A percentile compares a stretch with the other conserved stretches of the same genome.
Conservation (phyloP, 306 rosid species). For the Herpetospermum pedunculosum region DNA sequence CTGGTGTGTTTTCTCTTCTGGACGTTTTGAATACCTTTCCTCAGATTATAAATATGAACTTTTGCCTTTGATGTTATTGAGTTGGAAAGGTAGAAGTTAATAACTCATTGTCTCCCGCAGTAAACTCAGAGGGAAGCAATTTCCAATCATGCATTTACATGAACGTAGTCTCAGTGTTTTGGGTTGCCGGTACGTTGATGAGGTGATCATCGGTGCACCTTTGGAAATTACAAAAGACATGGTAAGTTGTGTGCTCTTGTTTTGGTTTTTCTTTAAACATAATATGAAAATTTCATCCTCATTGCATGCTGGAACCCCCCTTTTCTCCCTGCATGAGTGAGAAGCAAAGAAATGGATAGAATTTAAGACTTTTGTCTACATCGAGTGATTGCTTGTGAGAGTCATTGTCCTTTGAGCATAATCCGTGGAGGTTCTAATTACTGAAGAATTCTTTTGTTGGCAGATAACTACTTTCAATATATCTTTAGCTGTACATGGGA, state of each 20-base stretch:
- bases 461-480: conserved; percentile 95
- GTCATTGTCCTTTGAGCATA: not conserved
- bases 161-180: conserved; percentile 96
- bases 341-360: not conserved
- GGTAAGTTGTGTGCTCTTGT: conserved; percentile 36
- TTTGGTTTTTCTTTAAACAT: not conserved
- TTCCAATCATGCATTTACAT: conserved; percentile 87
- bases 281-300: not conserved
- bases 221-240: conserved; percentile 83
- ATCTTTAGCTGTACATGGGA: conserved; percentile 74
- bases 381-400: not conserved
- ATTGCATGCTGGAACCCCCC: not conserved
- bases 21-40: not conserved
- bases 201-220: conserved; percentile 97
- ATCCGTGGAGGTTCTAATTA: not conserved
- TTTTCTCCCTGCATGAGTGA: not conserved
- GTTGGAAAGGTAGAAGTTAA: not conserved
- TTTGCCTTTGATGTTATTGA: not conserved
- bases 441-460: conserved; percentile 13
- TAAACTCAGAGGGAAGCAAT: conserved; percentile 55
- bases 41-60: not conserved
- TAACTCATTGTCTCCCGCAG: conserved; percentile 36
- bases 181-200: conserved; percentile 88
- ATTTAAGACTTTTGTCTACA: not conserved
- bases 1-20: not conserved